Conservation (phyloP, 2,329 filamentous ascomycete genomes). For the Ophiocordyceps camponoti-saundersi region DNA sequence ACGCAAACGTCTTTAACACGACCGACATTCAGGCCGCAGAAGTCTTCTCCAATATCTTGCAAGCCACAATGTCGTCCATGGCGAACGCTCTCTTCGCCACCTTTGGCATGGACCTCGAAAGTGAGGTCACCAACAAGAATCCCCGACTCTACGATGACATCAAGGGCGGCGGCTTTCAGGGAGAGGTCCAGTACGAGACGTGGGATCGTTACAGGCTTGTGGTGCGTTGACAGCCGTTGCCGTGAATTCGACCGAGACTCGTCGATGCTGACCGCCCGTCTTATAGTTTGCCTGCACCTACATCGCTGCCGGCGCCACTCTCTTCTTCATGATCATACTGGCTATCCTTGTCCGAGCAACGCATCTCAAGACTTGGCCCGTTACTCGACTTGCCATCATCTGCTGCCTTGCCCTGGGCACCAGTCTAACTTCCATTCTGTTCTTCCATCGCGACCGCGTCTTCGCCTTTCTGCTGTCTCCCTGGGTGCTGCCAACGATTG, state of each 20-base stretch:
- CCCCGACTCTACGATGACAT: conserved; percentile 1
- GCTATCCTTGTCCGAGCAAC: conserved; percentile 13
- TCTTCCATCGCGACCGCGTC: conserved; percentile 4
- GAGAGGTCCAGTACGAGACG: not conserved
- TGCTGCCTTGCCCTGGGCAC: conserved; percentile 12
- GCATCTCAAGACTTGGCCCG: conserved; percentile 14
- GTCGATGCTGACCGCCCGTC: not conserved
- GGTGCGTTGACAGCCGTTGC: too few relatives aligned
- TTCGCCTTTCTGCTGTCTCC: conserved; percentile 9
- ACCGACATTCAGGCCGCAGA: not conserved
- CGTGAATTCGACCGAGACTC: not conserved
- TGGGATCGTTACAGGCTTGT: conserved; percentile 1
- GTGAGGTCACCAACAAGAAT: conserved; percentile 6
- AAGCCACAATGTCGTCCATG: conserved; percentile 7
- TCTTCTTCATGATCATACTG: conserved; percentile 15
- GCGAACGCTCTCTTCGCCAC: conserved; percentile 12
- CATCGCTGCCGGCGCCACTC: conserved; percentile 13
- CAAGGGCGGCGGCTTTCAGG: not conserved
- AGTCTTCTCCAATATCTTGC: conserved; percentile 3
- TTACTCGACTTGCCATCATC: conserved; percentile 13
- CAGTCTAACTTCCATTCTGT: conserved; percentile 11
- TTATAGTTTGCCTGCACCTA: conserved; percentile 17
- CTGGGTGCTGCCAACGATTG: conserved; percentile 17
- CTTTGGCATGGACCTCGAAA: conserved; percentile 14
- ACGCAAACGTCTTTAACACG: conserved; percentile 1